Conservation (phyloP, 306 rosid genomes). For the Gynostemma pentaphyllum region DNA sequence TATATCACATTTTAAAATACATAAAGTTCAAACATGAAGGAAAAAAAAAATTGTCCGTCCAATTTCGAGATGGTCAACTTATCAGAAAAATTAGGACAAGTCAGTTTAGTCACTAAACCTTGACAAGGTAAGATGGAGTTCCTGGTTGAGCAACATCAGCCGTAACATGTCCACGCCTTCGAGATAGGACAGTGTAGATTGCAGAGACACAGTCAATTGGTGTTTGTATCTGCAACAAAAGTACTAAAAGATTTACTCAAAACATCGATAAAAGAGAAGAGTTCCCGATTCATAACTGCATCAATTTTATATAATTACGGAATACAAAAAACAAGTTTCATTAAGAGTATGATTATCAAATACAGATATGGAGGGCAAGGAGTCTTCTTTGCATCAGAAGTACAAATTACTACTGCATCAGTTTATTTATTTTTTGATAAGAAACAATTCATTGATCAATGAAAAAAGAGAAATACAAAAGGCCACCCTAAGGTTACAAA, state of each 20-base stretch:
- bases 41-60: neutral
- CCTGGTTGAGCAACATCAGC: constrained; percentile 99
- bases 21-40: neutral
- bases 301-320: too few relatives aligned
- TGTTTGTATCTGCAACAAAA: constrained; percentile 72
- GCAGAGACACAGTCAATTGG: constrained; percentile 98
- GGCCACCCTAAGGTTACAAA: too few relatives aligned
- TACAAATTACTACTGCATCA: too few relatives aligned
- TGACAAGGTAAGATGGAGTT: constrained; percentile 84
- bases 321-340: too few relatives aligned
- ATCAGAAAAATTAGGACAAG: neutral
- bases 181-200: constrained; percentile 91
- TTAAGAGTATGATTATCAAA: too few relatives aligned
- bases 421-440: too few relatives aligned
- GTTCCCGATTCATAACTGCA: neutral
- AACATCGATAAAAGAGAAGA: constrained; percentile 7
- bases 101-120: constrained; percentile 41
- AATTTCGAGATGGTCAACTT: neutral
- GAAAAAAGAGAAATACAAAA: too few relatives aligned
- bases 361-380: too few relatives aligned
- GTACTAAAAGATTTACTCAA: constrained; percentile 14
- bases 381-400: too few relatives aligned
- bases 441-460: too few relatives aligned
- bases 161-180: constrained; percentile 98
- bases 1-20: neutral